Evolutionary conservation across 179 eudicot species (phyloP).

Genomic region (Pouteria campechiana): DNA sequence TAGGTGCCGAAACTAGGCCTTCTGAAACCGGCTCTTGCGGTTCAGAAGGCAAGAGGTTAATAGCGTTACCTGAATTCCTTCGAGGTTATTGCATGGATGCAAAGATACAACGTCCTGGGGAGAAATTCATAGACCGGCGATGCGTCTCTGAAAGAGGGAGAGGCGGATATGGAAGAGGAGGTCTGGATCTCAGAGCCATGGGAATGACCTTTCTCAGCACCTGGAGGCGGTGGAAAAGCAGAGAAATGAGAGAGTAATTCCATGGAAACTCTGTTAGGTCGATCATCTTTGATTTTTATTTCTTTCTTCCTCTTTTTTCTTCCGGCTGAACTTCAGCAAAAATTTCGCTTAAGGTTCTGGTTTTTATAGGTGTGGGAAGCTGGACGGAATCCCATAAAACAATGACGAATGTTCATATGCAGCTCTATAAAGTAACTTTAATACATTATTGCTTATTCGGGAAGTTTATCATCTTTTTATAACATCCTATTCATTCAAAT

Average conservation of each 20-base stretch:
- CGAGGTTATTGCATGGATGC: too few species aligned
- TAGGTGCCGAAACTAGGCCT: background rate
- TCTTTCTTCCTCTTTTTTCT: background rate
- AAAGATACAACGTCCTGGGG: too few species aligned
- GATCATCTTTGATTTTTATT: too few species aligned
- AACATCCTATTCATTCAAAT: too few species aligned
- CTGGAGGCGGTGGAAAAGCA: slow-evolving; percentile 3
- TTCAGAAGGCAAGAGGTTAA: background rate
- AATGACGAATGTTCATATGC: too few species aligned
- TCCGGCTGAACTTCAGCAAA: background rate
- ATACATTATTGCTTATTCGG: background rate
- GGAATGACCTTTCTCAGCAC: slow-evolving; percentile 5
- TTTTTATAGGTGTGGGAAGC: background rate
- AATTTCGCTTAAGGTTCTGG: background rate
- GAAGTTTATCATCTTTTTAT: too few species aligned
- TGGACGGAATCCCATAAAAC: too few species aligned
- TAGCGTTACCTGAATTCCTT: too few species aligned
- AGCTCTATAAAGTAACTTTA: background rate
- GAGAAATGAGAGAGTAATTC: slow-evolving; percentile 10
- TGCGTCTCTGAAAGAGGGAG: background rate
- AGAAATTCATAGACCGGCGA: too few species aligned
- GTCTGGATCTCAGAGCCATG: background rate
- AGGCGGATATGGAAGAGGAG: too few species aligned
- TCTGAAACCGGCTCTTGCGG: background rate
- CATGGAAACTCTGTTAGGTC: background rate